Conservation (phyloP, 345 rosid species). For the Salix purpurea region DNA sequence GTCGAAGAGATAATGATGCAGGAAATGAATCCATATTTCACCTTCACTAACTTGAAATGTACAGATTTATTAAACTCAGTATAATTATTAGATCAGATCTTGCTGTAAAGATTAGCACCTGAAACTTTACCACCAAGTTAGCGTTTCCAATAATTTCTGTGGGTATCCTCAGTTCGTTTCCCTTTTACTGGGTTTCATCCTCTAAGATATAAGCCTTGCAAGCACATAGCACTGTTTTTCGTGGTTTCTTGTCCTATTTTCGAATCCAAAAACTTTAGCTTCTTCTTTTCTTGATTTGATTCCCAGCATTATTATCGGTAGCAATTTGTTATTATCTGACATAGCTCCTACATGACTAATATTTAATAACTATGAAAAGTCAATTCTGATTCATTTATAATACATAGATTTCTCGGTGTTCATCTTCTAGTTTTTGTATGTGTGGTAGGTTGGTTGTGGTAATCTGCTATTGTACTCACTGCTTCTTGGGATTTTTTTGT, state of each 20-base stretch:
- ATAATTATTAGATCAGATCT: not conserved
- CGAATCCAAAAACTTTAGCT: not conserved
- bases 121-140: not conserved
- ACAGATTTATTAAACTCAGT: not conserved
- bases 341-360: not conserved
- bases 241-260: not conserved
- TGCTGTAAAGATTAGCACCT: not conserved
- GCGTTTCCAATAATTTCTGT: not conserved
- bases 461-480: not conserved
- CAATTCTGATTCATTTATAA: too few species aligned
- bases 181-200: not conserved
- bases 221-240: not conserved
- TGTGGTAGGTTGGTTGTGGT: not conserved
- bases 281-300: not conserved
- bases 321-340: not conserved
- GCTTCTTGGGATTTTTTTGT: slow-evolving; percentile 8
- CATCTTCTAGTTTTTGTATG: not conserved
- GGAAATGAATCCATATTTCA: not conserved
- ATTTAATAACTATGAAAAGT: not conserved
- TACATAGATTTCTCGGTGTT: not conserved
- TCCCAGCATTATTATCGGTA: not conserved
- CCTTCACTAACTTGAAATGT: not conserved
- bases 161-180: not conserved
- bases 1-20: not conserved
- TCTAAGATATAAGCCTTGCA: not conserved